Base-by-base conservation (phyloP, 768 basidiomycete genomes). In the Tubosaeta sp. region DNA sequence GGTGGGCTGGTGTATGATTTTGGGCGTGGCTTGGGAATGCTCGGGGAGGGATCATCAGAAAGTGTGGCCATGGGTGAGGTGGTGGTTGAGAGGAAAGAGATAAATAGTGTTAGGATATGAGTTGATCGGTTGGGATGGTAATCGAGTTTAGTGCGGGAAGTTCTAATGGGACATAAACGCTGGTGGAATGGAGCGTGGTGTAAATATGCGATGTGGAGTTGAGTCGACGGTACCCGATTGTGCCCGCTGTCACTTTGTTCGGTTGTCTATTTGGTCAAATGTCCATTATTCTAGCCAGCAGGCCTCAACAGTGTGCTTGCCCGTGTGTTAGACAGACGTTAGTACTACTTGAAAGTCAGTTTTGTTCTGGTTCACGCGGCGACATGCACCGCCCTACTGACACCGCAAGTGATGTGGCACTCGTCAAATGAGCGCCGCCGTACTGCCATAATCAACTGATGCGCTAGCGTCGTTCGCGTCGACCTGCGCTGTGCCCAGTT, bases 1-100 rank as follows among this genome's bases (percentile, higher is more conserved):
- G 68, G 68, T 1, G 62, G 66, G 6, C 53, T 56, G 9, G 48
- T 6, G 9, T 48, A n/a, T 4, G 56, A n/a, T 17, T 42, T 54
- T 33, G 54, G 50, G 19, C 52, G 31, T n/a, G 54, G 9, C 35
- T 53, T 43, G 34, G 38, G 19, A 2, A 27, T 45, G 27, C 17
- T 53, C 32, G 14, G 33, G 48, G 29, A 17, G 4, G 27, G 29
- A 31, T 44, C 43, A 14, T 16, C 9, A 33, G 48, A 25, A 5
- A 6, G 12, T 19, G 39, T 14, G 7, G 49, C 25, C 33, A 42
- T 42, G 31, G 3, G 22, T 2, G 22, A 22, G 22, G 32, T 50
- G 41, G 49, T 34, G 19, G 38, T 39, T 10, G 38, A 11, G 37
- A 19, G 9, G 37, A 19, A 19, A 14, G 16, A 25, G 37, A n/a